phyloP scores from a whole-genome alignment of 2,329 filamentous ascomycete species.

The Curvularia sp. region DNA sequence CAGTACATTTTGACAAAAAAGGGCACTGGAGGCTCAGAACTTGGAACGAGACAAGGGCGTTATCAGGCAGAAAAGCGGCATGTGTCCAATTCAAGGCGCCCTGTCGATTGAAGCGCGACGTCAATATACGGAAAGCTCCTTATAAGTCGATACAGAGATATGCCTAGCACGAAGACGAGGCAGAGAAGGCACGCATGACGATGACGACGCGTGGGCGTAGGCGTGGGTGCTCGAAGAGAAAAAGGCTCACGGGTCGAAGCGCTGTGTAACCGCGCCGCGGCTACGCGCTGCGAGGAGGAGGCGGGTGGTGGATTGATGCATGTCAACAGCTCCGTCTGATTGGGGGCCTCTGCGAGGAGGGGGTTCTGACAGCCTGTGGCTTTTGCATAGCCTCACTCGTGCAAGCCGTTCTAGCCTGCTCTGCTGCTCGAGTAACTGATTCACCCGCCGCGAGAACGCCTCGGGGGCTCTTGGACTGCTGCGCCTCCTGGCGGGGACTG shows the following conservation, averaged over 20 bases:
- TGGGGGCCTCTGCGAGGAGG: conserved; percentile 25
- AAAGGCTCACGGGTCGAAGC: conserved; percentile 7
- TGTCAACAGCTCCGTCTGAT: conserved; percentile 31
- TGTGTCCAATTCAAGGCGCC: conserved; percentile 21
- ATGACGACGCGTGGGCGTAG: conserved; percentile 25
- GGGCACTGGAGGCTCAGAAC: conserved; percentile 8
- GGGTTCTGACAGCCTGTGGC: conserved; percentile 30
- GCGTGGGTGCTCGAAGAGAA: conserved; percentile 8
- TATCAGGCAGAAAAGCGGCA: conserved; percentile 28
- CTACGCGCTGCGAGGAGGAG: conserved; percentile 17
- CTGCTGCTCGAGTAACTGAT: conserved; percentile 22
- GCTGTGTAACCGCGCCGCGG: conserved; percentile 18
- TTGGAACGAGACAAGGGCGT: conserved; percentile 16
- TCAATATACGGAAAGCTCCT: conserved; percentile 9
- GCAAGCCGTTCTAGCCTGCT: conserved; percentile 25
- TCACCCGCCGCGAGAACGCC: conserved; percentile 30
- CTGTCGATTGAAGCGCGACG: background rate
- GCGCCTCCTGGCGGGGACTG: conserved; percentile 34
- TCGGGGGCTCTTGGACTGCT: conserved; percentile 24
- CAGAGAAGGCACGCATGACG: conserved; percentile 8
- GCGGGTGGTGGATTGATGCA: conserved; percentile 19
- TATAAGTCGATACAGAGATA: conserved; percentile 34
- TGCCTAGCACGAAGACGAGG: conserved; percentile 16
- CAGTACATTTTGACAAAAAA: conserved; percentile 43
- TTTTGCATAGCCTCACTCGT: conserved; percentile 39